Evolutionary conservation across 2,329 filamentous ascomycete species (phyloP).

Genomic region (Nakataea oryzae): DNA sequence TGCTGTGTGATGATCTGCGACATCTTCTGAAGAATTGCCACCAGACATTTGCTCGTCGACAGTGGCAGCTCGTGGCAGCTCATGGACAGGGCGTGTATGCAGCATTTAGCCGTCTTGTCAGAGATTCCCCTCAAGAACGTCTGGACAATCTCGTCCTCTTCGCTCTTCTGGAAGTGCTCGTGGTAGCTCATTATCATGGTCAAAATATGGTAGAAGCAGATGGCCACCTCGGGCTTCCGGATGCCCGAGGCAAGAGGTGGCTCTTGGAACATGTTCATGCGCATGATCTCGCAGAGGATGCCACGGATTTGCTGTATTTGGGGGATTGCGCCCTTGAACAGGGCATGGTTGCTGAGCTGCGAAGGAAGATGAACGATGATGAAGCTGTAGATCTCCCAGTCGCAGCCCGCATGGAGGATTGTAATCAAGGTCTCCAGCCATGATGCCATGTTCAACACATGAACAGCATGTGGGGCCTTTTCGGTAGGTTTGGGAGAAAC

Average conservation of each 20-base stretch:
- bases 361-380: conserved; percentile 76
- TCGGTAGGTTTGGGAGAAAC: neutral
- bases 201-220: conserved; percentile 78
- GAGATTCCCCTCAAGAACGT: conserved; percentile 80
- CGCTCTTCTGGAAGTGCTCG: conserved; percentile 67
- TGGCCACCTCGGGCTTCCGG: conserved; percentile 78
- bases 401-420: conserved; percentile 63
- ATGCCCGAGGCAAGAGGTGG: conserved; percentile 70
- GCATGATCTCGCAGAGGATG: conserved; percentile 74
- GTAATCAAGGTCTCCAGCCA: conserved; percentile 72
- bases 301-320: conserved; percentile 68
- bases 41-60: conserved; percentile 75
- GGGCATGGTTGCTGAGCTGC: conserved; percentile 79
- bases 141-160: conserved; percentile 82
- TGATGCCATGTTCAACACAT: conserved; percentile 43
- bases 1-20: conserved; percentile 91
- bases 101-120: conserved; percentile 81
- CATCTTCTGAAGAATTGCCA: conserved; percentile 85
- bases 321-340: conserved; percentile 65
- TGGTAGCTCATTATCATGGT: conserved; percentile 89
- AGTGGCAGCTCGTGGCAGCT: conserved; percentile 90
- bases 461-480: neutral
- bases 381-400: conserved; percentile 93
- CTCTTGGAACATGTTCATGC: conserved; percentile 66
- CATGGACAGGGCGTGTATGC: conserved; percentile 88